Percentiles rank a stretch among this genome's conserved stretches.
These are phyloP conservation scores for Verbascum thapsus DNA, from an alignment of 257 asterid genomes.

Conservation along the genomic window DNA sequence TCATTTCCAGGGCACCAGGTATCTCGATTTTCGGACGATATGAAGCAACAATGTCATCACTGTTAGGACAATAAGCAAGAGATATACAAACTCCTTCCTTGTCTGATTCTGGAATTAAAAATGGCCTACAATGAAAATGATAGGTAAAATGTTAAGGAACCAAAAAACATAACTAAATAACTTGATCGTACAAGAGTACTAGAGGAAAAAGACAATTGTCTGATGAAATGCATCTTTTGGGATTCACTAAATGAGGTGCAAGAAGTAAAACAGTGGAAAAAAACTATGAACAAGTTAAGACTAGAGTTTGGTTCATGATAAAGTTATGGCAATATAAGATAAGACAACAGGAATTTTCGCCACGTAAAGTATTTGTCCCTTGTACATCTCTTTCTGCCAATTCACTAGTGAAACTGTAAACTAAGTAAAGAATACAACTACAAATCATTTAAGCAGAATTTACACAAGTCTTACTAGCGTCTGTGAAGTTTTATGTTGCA, in stretches of 20 bases:
- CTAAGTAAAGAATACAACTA: neutral
- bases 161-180: conserved; percentile 9
- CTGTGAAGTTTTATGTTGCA: neutral
- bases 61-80: conserved; percentile 58
- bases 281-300: neutral
- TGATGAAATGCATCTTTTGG: conserved; percentile 10
- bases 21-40: conserved; percentile 83
- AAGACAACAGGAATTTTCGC: neutral
- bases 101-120: conserved; percentile 65
- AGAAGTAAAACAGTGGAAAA: neutral
- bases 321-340: neutral
- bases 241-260: conserved; percentile 1
- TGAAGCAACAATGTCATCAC: conserved; percentile 73
- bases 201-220: conserved; percentile 8
- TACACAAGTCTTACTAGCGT: neutral
- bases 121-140: conserved; percentile 51
- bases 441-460: neutral
- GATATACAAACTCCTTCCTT: conserved; percentile 89
- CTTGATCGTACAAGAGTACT: neutral
- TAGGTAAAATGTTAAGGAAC: conserved; percentile 1
- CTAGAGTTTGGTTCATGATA: neutral
- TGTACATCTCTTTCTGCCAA: neutral
- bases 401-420: neutral
- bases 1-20: conserved; percentile 32
- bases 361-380: neutral